Conservation (phyloP, 2,329 filamentous ascomycete genomes). For the Sporothrix brunneoviolacea region DNA sequence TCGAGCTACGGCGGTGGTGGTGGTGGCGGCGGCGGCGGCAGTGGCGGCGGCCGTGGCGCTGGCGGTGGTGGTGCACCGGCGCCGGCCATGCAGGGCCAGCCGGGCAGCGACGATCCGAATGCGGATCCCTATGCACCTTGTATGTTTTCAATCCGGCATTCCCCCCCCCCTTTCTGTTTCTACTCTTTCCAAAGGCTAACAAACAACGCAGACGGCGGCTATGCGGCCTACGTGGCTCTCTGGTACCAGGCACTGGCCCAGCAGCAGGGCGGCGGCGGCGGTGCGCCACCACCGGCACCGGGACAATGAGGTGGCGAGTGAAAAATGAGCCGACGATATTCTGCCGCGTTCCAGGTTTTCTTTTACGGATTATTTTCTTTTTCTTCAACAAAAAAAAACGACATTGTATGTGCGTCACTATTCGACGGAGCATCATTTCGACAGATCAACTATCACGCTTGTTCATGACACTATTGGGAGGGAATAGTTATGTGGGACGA, state of each 20-base stretch:
- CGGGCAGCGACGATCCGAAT: conserved; percentile 39
- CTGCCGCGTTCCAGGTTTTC: background rate
- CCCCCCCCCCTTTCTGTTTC: background rate
- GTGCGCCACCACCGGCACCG: conserved; percentile 10
- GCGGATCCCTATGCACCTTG: conserved; percentile 70
- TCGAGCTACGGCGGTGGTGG: conserved; percentile 39
- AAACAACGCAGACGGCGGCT: conserved; percentile 60
- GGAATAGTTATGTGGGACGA: too few species aligned
- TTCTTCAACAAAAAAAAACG: too few species aligned
- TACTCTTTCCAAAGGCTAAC: background rate
- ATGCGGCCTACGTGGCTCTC: conserved; percentile 70
- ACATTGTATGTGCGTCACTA: too few species aligned
- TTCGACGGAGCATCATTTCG: too few species aligned
- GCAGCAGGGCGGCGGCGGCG: conserved; percentile 19
- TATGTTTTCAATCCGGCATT: conserved; percentile 42
- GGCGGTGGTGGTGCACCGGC: conserved; percentile 36
- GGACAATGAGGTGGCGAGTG: conserved; percentile 2
- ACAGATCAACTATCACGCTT: too few species aligned
- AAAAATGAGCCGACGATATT: background rate
- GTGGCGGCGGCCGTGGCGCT: conserved; percentile 33
- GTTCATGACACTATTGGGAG: too few species aligned
- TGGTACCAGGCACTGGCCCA: conserved; percentile 65
- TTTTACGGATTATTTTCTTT: too few species aligned
- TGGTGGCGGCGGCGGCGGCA: conserved; percentile 35
- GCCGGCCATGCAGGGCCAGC: conserved; percentile 37